Percentiles rank a stretch among this genome's conserved stretches.
phyloP scores from a whole-genome alignment of 305 asterid species.

The Rubia occidens region DNA sequence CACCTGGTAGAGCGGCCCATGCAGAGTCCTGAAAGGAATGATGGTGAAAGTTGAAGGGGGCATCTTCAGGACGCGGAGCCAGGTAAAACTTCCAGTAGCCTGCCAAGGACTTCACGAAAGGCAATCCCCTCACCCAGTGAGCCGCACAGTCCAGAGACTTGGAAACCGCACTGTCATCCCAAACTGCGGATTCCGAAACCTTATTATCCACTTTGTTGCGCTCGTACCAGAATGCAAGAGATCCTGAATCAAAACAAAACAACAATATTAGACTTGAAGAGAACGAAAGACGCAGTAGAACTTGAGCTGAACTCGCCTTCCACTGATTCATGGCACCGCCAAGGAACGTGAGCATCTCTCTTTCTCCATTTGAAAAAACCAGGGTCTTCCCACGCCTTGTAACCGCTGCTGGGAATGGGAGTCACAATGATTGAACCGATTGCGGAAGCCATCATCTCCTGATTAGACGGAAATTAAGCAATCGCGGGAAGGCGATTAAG shows the following conservation, averaged over 20 bases:
- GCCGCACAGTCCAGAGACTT: slow-evolving; percentile 77
- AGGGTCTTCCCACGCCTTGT: slow-evolving; percentile 91
- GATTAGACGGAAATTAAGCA: background rate
- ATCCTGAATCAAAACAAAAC: slow-evolving; percentile 36
- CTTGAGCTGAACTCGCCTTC: slow-evolving; percentile 43
- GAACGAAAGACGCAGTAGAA: background rate
- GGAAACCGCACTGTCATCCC: slow-evolving; percentile 85
- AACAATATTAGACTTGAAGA: slow-evolving; percentile 3
- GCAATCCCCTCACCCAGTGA: slow-evolving; percentile 72
- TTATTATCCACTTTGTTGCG: slow-evolving; percentile 60
- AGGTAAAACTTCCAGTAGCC: slow-evolving; percentile 79
- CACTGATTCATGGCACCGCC: slow-evolving; percentile 80
- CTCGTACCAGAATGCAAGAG: slow-evolving; percentile 82
- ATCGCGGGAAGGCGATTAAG: background rate
- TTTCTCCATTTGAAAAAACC: slow-evolving; percentile 88
- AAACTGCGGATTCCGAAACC: slow-evolving; percentile 59
- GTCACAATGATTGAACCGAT: slow-evolving; percentile 54
- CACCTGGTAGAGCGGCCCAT: slow-evolving; percentile 75
- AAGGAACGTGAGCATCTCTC: slow-evolving; percentile 82
- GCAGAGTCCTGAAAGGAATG: slow-evolving; percentile 64
- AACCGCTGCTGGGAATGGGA: slow-evolving; percentile 45
- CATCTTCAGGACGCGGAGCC: slow-evolving; percentile 45
- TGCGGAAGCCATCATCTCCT: slow-evolving; percentile 47
- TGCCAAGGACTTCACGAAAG: slow-evolving; percentile 72
- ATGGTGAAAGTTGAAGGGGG: slow-evolving; percentile 52